Base-by-base conservation (phyloP, 2,329 filamentous ascomycete genomes). In the Claviceps digitariae region DNA sequence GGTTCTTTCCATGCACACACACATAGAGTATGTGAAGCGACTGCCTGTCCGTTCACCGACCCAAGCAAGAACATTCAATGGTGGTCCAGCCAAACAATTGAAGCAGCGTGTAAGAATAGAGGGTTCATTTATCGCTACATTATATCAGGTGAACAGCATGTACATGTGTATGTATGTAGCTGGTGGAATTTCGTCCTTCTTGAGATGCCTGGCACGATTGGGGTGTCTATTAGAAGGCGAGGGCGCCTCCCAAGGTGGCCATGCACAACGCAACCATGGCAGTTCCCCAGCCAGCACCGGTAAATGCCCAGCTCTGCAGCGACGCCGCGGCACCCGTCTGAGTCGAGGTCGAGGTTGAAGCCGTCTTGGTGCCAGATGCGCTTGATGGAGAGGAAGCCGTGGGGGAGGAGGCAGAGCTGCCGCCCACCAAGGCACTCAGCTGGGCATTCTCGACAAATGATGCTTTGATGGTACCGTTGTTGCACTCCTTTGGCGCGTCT, bases 361-460 rank as follows among this genome's bases (percentile, higher is more conserved):
- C 51, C 21, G 57, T 56, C 10, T 60, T 63, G 0, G 60, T 51
- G 8, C 41, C 51, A 29, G 57, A 53, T 8, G 54, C 21, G 10
- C 50, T n/a, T 4, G 51, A 23, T 13, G 53, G 25, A 27, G 53
- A 27, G 3, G 8, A n/a, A 23, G 54, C 2, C 12, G 49, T 40
- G 23, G 29, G 48, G 36, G 53, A 44, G 20, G 55, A 51, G n/a
- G n/a, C n/a, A 45, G 53, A 44, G 23, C 54, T 48, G 44, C 57
- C 55, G 57, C 57, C 56, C 13, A 71, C 60, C 5, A 72, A 64
- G 1, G 66, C 67, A 0, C 64, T 59, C 29, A 72, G 67, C 41
- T 63, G 58, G 21, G 59, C 25, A 56, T 72, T 69, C 57, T 57
- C 56, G 60, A 54, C 57, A 56, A 68, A 66, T 53, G 56, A 64